phyloP scores from a whole-genome alignment of 2,329 filamentous ascomycete species.

The Gyromitra esculenta region DNA sequence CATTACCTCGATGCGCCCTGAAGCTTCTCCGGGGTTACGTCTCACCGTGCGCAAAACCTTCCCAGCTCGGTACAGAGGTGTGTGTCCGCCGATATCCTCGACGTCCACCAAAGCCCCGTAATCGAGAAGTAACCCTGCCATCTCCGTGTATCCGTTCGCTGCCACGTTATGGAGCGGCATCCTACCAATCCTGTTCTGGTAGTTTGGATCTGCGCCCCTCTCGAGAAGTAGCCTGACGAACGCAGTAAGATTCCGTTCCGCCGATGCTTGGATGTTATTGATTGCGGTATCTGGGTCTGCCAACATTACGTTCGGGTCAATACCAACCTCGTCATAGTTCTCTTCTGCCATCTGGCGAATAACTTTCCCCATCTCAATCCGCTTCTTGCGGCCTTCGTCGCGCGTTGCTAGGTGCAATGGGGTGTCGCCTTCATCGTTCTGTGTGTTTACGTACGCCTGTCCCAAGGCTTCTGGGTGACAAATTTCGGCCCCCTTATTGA shows the following conservation, averaged over 20 bases:
- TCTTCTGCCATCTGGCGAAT: constrained; percentile 43
- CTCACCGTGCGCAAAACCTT: constrained; percentile 26
- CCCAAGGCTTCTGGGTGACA: not conserved
- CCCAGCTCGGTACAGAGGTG: constrained; percentile 27
- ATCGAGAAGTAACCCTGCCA: constrained; percentile 34
- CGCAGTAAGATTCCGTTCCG: constrained; percentile 27
- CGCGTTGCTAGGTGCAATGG: constrained; percentile 40
- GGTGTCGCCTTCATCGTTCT: constrained; percentile 46
- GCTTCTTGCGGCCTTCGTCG: constrained; percentile 38
- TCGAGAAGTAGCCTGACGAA: constrained; percentile 42
- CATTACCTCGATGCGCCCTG: constrained; percentile 31
- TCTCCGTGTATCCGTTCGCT: constrained; percentile 42
- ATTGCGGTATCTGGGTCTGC: constrained; percentile 23
- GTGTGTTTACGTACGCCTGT: constrained; percentile 19
- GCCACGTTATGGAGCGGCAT: constrained; percentile 38
- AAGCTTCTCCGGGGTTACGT: constrained; percentile 20
- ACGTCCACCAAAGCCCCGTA: constrained; percentile 26
- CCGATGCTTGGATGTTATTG: constrained; percentile 27
- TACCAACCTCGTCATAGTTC: constrained; percentile 30
- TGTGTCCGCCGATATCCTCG: constrained; percentile 16
- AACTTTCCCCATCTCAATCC: constrained; percentile 35
- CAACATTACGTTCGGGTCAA: constrained; percentile 24
- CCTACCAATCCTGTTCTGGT: constrained; percentile 21
- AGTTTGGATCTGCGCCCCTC: constrained; percentile 37
- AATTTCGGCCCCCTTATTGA: constrained; percentile 10